Evolutionary conservation across 306 rosid species (phyloP).

Genomic region (Sindora glabra): DNA sequence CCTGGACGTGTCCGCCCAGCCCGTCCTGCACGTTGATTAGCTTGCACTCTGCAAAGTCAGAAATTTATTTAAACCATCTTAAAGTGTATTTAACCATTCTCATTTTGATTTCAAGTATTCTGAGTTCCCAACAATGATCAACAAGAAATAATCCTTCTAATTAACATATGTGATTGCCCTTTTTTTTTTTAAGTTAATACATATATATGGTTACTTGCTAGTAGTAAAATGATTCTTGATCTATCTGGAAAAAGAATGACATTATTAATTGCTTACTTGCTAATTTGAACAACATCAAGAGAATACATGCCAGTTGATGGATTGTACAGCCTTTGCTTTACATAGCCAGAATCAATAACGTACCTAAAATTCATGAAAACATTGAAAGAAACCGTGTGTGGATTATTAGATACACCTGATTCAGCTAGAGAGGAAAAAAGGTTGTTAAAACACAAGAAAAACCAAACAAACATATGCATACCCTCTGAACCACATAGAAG

Average conservation of each 20-base stretch:
- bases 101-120: neutral
- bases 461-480: neutral
- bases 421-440: neutral
- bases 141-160: neutral
- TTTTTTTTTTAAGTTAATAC: too few species aligned
- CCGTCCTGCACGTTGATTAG: slow-evolving; percentile 92
- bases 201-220: neutral
- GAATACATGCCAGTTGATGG: slow-evolving; percentile 97
- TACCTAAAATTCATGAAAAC: slow-evolving; percentile 45
- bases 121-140: neutral
- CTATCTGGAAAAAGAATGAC: too few species aligned
- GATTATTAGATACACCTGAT: slow-evolving; percentile 8
- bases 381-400: slow-evolving; percentile 5
- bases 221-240: too few species aligned
- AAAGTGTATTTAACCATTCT: neutral
- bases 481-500: neutral
- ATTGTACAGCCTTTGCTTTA: slow-evolving; percentile 92
- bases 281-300: slow-evolving; percentile 89
- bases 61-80: neutral
- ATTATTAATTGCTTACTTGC: slow-evolving; percentile 60
- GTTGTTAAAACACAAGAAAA: neutral
- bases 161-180: neutral
- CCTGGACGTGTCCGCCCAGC: slow-evolving; percentile 98
- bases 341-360: slow-evolving; percentile 95
- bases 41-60: slow-evolving; percentile 73